These are phyloP conservation scores for Fusarium sp. DNA, from an alignment of 2,329 filamentous ascomycete genomes.

Conservation along the genomic window DNA sequence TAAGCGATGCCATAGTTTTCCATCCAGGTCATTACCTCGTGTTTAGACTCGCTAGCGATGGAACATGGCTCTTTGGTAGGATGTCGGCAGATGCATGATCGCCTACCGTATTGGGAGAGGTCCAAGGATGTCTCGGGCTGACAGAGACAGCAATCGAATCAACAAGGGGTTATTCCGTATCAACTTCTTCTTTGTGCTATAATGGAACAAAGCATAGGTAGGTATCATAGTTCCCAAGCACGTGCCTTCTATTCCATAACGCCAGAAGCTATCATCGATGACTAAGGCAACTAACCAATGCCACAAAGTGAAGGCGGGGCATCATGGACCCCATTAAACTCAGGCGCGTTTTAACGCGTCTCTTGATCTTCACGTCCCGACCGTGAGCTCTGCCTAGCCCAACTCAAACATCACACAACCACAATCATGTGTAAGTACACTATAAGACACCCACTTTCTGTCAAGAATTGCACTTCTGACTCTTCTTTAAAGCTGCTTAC, in stretches of 20 bases:
- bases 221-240: neutral
- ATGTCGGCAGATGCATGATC: slow-evolving; percentile 10
- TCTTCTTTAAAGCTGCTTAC: slow-evolving; percentile 56
- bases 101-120: neutral
- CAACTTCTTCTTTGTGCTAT: neutral
- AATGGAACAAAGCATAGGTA: neutral
- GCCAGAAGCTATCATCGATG: slow-evolving; percentile 3
- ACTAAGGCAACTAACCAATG: slow-evolving; percentile 27
- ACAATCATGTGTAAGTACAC: slow-evolving; percentile 49
- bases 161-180: neutral
- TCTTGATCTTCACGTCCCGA: slow-evolving; percentile 26
- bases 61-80: neutral
- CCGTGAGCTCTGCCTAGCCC: slow-evolving; percentile 21
- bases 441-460: neutral
- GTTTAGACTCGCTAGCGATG: too few species aligned
- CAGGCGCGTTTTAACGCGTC: slow-evolving; percentile 49
- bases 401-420: slow-evolving; percentile 30
- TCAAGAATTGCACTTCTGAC: slow-evolving; percentile 8
- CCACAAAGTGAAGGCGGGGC: slow-evolving; percentile 35
- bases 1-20: slow-evolving; percentile 1
- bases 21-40: neutral
- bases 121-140: neutral
- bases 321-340: slow-evolving; percentile 42
- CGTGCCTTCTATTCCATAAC: neutral
- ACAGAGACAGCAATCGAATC: neutral